Percentiles rank a stretch among this genome's conserved stretches.
Evolutionary conservation across 2,329 filamentous ascomycete genomes (phyloP).

Genomic region (Talaromyces amestolkiae): DNA sequence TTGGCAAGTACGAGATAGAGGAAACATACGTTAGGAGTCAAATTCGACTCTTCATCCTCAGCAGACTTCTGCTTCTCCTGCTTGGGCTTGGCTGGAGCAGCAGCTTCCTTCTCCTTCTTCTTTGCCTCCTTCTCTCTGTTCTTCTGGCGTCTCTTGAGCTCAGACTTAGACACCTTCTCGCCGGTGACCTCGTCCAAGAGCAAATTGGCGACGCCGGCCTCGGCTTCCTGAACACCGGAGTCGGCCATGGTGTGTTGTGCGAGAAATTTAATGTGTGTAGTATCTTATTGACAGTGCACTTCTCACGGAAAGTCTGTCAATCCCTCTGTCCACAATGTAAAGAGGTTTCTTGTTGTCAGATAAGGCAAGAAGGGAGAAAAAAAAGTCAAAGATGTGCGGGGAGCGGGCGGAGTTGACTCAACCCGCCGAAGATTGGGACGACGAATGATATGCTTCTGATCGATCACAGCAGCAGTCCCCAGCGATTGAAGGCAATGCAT

Average conservation of each 20-base stretch:
- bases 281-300: not conserved
- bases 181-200: conserved; percentile 91
- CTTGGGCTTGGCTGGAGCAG: conserved; percentile 58
- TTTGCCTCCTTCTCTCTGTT: conserved; percentile 79
- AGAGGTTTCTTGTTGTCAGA: not conserved
- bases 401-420: conserved; percentile 17
- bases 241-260: conserved; percentile 36
- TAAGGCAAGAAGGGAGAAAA: conserved; percentile 7
- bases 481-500: not conserved
- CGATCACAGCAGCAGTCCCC: not conserved
- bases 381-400: conserved; percentile 18
- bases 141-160: conserved; percentile 96
- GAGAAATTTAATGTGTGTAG: not conserved
- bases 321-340: not conserved
- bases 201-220: conserved; percentile 63
- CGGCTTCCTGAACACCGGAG: conserved; percentile 46
- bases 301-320: not conserved
- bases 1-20: not conserved
- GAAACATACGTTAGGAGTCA: conserved; percentile 64
- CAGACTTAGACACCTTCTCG: conserved; percentile 78
- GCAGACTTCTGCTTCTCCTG: conserved; percentile 62
- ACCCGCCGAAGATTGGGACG: conserved; percentile 15
- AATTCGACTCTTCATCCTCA: conserved; percentile 67
- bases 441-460: not conserved
- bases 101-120: conserved; percentile 81